phyloP scores from a whole-genome alignment of 176 grass and related monocot species.

The Lolium rigidum region DNA sequence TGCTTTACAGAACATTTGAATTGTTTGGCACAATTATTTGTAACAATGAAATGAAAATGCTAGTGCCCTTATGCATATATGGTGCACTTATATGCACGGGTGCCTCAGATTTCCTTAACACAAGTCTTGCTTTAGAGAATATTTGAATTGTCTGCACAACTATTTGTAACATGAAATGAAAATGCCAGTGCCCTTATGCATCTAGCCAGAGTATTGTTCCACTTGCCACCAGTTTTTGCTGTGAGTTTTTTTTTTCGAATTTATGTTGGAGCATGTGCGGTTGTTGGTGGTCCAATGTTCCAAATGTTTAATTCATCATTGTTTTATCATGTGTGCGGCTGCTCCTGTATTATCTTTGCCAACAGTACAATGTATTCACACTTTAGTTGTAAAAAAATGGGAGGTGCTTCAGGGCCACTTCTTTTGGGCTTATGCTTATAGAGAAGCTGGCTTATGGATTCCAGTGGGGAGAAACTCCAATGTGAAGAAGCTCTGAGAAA shows the following conservation, averaged over 20 bases:
- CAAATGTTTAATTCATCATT: constrained; percentile 37
- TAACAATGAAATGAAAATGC: neutral
- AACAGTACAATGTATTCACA: constrained; percentile 4
- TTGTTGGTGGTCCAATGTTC: constrained; percentile 28
- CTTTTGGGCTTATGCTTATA: too few relatives aligned
- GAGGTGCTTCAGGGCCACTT: neutral
- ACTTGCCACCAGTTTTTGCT: neutral
- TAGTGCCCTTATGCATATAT: neutral
- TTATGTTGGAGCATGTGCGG: constrained; percentile 40
- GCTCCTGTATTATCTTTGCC: neutral
- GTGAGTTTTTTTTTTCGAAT: neutral
- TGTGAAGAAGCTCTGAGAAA: too few relatives aligned
- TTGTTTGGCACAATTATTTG: constrained; percentile 41
- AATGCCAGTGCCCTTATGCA: neutral
- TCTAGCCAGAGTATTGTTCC: neutral
- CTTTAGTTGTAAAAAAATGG: neutral
- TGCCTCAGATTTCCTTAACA: neutral
- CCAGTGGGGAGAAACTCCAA: too few relatives aligned
- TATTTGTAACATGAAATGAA: constrained; percentile 18
- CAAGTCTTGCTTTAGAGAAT: constrained; percentile 24
- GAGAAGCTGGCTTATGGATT: too few relatives aligned
- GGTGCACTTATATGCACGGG: neutral
- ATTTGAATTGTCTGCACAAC: constrained; percentile 30
- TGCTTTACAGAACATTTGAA: constrained; percentile 27
- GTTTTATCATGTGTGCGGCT: neutral